A percentile compares a stretch with the other conserved stretches of the same genome.
phyloP scores from a whole-genome alignment of 371 early-diverging fungal species.

The Mucor velutinosus region DNA sequence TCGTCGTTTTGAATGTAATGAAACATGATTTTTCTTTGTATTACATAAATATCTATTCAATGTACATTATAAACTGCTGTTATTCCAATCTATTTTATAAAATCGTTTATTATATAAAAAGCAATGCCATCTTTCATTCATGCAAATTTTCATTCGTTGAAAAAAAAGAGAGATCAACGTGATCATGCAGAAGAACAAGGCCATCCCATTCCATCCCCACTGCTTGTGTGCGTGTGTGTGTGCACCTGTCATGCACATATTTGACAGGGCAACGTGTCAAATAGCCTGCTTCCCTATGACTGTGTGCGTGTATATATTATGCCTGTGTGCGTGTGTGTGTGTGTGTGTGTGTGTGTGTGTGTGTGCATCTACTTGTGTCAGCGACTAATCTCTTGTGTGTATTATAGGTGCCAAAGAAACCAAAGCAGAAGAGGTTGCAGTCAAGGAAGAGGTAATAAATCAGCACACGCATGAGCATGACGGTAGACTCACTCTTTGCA shows the following conservation, averaged over 20 bases:
- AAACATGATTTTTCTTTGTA: not conserved
- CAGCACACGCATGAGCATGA: no score
- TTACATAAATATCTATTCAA: not conserved
- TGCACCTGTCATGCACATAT: no score
- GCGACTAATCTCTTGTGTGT: not conserved
- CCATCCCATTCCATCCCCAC: no score
- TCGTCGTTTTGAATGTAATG: not conserved
- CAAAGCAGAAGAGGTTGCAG: not conserved
- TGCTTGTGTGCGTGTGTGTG: no score
- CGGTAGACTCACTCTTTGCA: not conserved
- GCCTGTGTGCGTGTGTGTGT: not conserved
- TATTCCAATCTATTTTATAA: not conserved
- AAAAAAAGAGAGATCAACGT: no score
- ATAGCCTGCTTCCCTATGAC: not conserved
- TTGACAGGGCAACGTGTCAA: not conserved
- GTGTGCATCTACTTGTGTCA: not conserved
- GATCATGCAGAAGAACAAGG: no score
- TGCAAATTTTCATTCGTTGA: not conserved
- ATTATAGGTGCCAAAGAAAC: not conserved
- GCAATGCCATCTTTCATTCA: not conserved
- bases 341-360: not conserved
- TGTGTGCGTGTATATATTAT: not conserved
- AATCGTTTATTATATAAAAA: not conserved
- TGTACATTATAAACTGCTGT: not conserved
- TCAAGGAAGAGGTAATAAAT: not conserved